Percentiles rank a stretch among this genome's conserved stretches.
phyloP scores from a whole-genome alignment of 2,329 filamentous ascomycete species.

The Xylaria sp. region DNA sequence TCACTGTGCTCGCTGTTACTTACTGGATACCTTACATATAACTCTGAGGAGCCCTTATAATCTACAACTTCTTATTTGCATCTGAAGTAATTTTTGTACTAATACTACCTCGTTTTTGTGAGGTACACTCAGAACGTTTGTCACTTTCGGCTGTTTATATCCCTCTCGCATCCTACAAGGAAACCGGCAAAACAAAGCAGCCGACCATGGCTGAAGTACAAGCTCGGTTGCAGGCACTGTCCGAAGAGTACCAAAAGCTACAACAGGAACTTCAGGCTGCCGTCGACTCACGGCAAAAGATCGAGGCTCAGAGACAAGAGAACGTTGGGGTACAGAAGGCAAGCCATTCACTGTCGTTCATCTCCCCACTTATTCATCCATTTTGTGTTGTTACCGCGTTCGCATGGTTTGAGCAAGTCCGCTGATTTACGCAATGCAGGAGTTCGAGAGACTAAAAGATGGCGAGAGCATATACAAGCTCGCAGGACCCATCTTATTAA shows the following conservation, averaged over 20 bases:
- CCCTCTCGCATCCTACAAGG: not conserved
- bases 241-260: slow-evolving; percentile 87
- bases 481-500: slow-evolving; percentile 89
- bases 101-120: not conserved
- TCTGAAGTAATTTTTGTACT: not conserved
- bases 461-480: slow-evolving; percentile 96
- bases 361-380: not conserved
- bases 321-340: slow-evolving; percentile 89
- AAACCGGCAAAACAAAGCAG: not conserved
- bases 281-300: slow-evolving; percentile 84
- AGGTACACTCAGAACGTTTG: too few relatives aligned
- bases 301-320: slow-evolving; percentile 94
- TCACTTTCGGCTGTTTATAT: not conserved
- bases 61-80: not conserved
- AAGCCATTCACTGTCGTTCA: slow-evolving; percentile 29
- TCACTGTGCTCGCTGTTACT: not conserved
- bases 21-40: not conserved
- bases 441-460: slow-evolving; percentile 82
- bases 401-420: not conserved
- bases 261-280: slow-evolving; percentile 85
- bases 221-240: slow-evolving; percentile 81
- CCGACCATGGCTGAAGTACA: slow-evolving; percentile 75
- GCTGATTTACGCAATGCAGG: slow-evolving; percentile 59
- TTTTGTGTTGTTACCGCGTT: not conserved
- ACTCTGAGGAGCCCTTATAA: not conserved